Percentiles rank a stretch among this genome's conserved stretches.
phyloP scores from a whole-genome alignment of 2,329 filamentous ascomycete species.

The Diaporthe velutina region DNA sequence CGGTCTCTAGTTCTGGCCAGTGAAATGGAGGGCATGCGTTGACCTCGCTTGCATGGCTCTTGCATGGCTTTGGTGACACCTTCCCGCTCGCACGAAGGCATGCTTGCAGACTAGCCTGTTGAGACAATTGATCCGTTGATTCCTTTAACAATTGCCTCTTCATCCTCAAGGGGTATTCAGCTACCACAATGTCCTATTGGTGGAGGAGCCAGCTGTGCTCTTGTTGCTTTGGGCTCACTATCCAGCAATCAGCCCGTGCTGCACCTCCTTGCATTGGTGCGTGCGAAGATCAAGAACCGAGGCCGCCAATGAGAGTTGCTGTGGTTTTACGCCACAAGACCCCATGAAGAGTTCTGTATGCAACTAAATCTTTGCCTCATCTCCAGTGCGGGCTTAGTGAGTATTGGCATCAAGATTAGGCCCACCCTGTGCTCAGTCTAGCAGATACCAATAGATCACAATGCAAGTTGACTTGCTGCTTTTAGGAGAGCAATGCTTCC shows the following conservation, averaged over 20 bases:
- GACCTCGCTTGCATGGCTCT: neutral
- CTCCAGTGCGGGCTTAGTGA: neutral
- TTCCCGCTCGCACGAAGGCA: neutral
- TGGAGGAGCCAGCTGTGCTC: neutral
- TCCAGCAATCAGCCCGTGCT: neutral
- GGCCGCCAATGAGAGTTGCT: neutral
- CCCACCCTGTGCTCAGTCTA: neutral
- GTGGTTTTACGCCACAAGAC: neutral
- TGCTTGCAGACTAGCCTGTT: neutral
- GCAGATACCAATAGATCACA: neutral
- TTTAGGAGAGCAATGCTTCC: too few species aligned
- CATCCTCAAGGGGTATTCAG: too few species aligned
- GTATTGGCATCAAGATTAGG: neutral
- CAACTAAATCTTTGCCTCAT: neutral
- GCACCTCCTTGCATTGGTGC: neutral
- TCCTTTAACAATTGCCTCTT: neutral
- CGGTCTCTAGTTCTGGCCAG: constrained; percentile 2
- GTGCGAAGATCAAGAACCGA: neutral
- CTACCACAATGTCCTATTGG: neutral
- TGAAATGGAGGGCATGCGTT: neutral
- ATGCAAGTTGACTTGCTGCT: too few species aligned
- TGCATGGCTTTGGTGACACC: neutral
- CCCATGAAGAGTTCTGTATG: neutral
- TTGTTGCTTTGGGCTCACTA: neutral
- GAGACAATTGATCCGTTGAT: neutral